A percentile compares a stretch with the other conserved stretches of the same genome.
phyloP scores from a whole-genome alignment of 495 filamentous ascomycete species.

The Glarea lozoyensis region DNA sequence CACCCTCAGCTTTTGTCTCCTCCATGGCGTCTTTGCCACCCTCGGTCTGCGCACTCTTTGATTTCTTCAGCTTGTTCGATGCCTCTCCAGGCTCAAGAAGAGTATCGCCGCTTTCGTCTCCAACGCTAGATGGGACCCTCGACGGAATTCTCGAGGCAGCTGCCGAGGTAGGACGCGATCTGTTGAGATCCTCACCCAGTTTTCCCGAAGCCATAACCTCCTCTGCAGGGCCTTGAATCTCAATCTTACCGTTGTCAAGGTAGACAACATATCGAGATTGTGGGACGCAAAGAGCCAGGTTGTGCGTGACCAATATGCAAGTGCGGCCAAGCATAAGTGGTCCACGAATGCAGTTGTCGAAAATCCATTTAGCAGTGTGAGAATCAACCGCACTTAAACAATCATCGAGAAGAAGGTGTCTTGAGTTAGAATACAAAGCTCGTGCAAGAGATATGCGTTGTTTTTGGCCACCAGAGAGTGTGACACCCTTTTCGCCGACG shows the following conservation, averaged over 20 bases:
- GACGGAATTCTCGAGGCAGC: constrained; percentile 59
- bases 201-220: constrained; percentile 76
- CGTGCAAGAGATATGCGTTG: constrained; percentile 93
- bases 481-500: constrained; percentile 96
- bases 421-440: constrained; percentile 85
- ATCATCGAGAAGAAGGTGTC: constrained; percentile 87
- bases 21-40: constrained; percentile 41
- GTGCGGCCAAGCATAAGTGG: constrained; percentile 83
- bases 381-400: constrained; percentile 98
- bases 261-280: constrained; percentile 70
- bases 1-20: constrained; percentile 73
- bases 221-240: constrained; percentile 63
- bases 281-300: constrained; percentile 75
- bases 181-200: constrained; percentile 74
- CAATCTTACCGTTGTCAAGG: constrained; percentile 77
- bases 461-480: constrained; percentile 94
- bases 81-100: constrained; percentile 28
- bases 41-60: constrained; percentile 33
- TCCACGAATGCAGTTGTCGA: constrained; percentile 82
- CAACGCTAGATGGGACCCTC: constrained; percentile 60
- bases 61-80: constrained; percentile 38
- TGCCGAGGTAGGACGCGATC: constrained; percentile 25
- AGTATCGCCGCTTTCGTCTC: constrained; percentile 40
- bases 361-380: constrained; percentile 97
- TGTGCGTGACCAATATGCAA: constrained; percentile 97